Conservation (phyloP, 176 grass and related monocot genomes). For the Musa troglodytarum region DNA sequence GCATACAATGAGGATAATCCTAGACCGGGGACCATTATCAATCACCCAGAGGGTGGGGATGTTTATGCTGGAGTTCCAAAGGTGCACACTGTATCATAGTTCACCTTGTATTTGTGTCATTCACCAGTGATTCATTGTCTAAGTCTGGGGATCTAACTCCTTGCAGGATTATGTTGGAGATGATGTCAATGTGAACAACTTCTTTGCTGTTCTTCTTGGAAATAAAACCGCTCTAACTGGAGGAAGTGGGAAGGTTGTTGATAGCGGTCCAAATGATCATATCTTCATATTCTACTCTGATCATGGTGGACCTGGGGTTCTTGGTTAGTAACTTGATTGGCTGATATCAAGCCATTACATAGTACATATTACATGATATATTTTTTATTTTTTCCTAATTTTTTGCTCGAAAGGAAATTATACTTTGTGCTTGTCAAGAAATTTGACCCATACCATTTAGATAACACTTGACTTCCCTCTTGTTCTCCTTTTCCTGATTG, state of each 20-base stretch:
- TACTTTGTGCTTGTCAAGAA: too few species aligned
- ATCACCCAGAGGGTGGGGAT: slow-evolving; percentile 71
- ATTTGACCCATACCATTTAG: too few species aligned
- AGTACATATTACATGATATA: too few species aligned
- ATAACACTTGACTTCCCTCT: too few species aligned
- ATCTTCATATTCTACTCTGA: slow-evolving; percentile 94
- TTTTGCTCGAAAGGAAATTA: too few species aligned
- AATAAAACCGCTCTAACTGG: slow-evolving; percentile 68
- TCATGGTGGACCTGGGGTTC: slow-evolving; percentile 80
- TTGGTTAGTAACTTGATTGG: slow-evolving; percentile 53
- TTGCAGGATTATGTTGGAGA: slow-evolving; percentile 75
- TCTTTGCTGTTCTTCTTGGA: slow-evolving; percentile 80
- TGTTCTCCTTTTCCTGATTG: too few species aligned
- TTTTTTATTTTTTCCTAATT: too few species aligned
- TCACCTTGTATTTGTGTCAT: not conserved
- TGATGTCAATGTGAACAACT: slow-evolving; percentile 63
- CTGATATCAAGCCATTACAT: not conserved
- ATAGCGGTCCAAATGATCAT: slow-evolving; percentile 78
- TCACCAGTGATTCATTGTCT: not conserved
- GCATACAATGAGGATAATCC: slow-evolving; percentile 62
- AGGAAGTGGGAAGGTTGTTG: slow-evolving; percentile 83
- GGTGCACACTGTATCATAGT: slow-evolving; percentile 23
- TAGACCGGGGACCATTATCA: slow-evolving; percentile 61
- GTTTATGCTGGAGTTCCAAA: slow-evolving; percentile 88
- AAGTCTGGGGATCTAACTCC: slow-evolving; percentile 4